Conservation (phyloP, 192 early-diverging fungal species). For the Rhizophagus prolifer region DNA sequence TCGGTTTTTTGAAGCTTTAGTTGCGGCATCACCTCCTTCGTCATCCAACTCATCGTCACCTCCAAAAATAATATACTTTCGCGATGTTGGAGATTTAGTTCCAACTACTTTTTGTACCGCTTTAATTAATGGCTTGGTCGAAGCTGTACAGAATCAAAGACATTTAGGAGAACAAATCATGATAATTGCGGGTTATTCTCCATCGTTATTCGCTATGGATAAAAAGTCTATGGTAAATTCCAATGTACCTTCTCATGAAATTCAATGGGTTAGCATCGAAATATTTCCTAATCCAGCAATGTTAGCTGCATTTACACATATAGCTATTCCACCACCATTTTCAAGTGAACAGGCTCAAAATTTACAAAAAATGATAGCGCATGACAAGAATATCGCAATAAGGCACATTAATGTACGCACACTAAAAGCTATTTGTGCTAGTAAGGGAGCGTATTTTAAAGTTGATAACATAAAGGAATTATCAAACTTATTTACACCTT, state of each 20-base stretch:
- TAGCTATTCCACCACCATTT: constrained; percentile 16
- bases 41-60: neutral
- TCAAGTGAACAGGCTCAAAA: constrained; percentile 22
- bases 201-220: constrained; percentile 33
- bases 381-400: constrained; percentile 42
- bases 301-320: constrained; percentile 29
- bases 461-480: constrained; percentile 14
- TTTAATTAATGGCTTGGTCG: constrained; percentile 43
- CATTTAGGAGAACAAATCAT: constrained; percentile 45
- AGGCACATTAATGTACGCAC: constrained; percentile 50
- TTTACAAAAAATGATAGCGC: constrained; percentile 30
- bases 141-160: constrained; percentile 44
- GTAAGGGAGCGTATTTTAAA: constrained; percentile 40
- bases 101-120: constrained; percentile 38
- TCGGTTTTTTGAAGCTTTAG: constrained; percentile 42
- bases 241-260: constrained; percentile 2
- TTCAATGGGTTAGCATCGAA: constrained; percentile 28
- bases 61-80: constrained; percentile 49
- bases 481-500: neutral
- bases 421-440: constrained; percentile 34
- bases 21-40: constrained; percentile 26
- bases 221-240: constrained; percentile 11
- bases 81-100: constrained; percentile 49
- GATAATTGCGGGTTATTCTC: constrained; percentile 48
- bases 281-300: constrained; percentile 37